Conservation (phyloP, 176 grass and related monocot genomes). For the Rhynchospora tenuis region DNA sequence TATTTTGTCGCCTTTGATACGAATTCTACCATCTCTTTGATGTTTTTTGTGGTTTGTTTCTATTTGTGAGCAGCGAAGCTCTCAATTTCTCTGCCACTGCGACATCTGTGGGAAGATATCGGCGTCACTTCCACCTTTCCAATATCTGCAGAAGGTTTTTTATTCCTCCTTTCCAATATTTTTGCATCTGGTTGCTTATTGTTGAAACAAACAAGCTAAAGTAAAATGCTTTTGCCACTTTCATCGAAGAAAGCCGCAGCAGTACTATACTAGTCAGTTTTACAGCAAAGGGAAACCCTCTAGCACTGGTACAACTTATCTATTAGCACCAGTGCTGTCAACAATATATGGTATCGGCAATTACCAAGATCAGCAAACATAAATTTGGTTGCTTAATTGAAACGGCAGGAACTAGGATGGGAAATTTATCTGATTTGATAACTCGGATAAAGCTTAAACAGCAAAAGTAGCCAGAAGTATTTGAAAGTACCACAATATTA, state of each 20-base stretch:
- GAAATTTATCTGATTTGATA: background rate
- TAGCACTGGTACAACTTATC: too few relatives aligned
- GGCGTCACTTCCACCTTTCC: background rate
- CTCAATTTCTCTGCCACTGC: background rate
- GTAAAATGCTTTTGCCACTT: too few relatives aligned
- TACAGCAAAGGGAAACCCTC: too few relatives aligned
- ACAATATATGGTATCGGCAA: too few relatives aligned
- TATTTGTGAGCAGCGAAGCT: background rate
- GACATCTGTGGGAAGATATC: background rate
- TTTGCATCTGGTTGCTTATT: background rate
- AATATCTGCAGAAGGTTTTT: conserved; percentile 11
- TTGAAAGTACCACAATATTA: background rate
- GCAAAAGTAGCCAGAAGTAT: background rate
- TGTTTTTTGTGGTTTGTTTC: background rate
- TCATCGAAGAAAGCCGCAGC: too few relatives aligned
- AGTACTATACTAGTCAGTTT: too few relatives aligned
- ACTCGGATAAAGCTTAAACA: background rate
- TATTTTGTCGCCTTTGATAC: background rate
- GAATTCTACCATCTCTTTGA: background rate
- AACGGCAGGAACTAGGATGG: background rate
- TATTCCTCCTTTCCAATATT: background rate
- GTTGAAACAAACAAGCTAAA: too few relatives aligned
- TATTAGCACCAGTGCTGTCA: too few relatives aligned
- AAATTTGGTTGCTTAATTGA: background rate
- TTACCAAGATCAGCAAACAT: too few relatives aligned